Evolutionary conservation across 1,139 yeast genomes (phyloP).

Genomic region (Suhomyces ambrosiae): DNA sequence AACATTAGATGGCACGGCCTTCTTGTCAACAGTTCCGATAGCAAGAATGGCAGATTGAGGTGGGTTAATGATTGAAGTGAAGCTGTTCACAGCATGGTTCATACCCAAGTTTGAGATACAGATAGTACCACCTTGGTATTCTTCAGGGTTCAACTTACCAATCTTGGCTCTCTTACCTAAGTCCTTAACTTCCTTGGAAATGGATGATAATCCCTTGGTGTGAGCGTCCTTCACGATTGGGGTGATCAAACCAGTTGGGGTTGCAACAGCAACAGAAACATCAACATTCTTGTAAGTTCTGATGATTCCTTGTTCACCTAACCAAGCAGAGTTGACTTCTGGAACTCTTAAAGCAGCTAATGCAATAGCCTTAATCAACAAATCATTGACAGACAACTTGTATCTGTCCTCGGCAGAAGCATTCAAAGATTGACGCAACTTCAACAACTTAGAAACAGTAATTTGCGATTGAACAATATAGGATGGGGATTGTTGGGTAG

Average conservation of each 20-base stretch:
- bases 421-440: conserved; percentile 88
- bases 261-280: conserved; percentile 97
- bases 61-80: conserved; percentile 97
- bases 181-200: conserved; percentile 84
- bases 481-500: conserved; percentile 86
- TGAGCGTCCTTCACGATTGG: conserved; percentile 92
- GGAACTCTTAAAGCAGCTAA: conserved; percentile 90
- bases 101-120: conserved; percentile 98
- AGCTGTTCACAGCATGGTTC: conserved; percentile 90
- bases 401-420: conserved; percentile 83
- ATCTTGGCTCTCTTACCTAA: conserved; percentile 95
- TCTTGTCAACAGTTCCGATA: conserved; percentile 88
- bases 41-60: conserved; percentile 96
- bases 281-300: conserved; percentile 92
- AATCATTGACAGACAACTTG: conserved; percentile 91
- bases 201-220: conserved; percentile 77
- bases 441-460: conserved; percentile 85
- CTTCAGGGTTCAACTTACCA: conserved; percentile 90
- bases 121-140: conserved; percentile 98
- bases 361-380: conserved; percentile 91
- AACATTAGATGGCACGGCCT: conserved; percentile 89
- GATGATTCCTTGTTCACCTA: conserved; percentile 84
- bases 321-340: conserved; percentile 91
- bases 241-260: conserved; percentile 95
- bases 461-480: conserved; percentile 87